These are phyloP conservation scores for Candolleomyces eurysporus DNA, from an alignment of 768 basidiomycete genomes.

Conservation along the genomic window DNA sequence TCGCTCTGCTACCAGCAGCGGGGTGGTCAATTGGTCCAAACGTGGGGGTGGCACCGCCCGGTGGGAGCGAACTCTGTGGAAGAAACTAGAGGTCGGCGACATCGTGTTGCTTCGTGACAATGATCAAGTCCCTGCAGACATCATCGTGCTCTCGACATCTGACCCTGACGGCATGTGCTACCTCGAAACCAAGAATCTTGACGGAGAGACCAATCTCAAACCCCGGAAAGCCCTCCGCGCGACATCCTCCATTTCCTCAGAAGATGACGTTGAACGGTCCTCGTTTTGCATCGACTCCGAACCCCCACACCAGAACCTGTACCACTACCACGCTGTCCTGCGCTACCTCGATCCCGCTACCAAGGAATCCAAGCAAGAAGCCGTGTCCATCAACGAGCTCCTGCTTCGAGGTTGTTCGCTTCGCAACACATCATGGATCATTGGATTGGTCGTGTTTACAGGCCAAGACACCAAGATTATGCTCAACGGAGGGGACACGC, in stretches of 20 bases:
- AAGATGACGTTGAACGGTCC: constrained; percentile 88
- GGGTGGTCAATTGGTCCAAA: constrained; percentile 81
- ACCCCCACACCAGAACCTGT: constrained; percentile 90
- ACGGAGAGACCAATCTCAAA: constrained; percentile 97
- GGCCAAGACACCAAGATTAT: constrained; percentile 92
- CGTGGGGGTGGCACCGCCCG: constrained; percentile 66
- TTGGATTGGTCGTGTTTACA: constrained; percentile 92
- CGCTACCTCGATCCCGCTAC: constrained; percentile 59
- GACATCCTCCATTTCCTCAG: constrained; percentile 71
- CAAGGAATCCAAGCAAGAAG: constrained; percentile 58
- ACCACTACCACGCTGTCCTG: constrained; percentile 84
- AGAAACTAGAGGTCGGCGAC: constrained; percentile 98
- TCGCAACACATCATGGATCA: constrained; percentile 89
- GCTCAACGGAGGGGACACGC: constrained; percentile 89
- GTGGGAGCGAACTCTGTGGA: constrained; percentile 98
- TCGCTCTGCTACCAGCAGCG: constrained; percentile 49
- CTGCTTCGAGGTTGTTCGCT: constrained; percentile 88
- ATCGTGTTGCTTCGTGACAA: constrained; percentile 87
- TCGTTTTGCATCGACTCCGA: constrained; percentile 91
- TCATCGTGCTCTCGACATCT: constrained; percentile 88
- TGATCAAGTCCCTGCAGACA: constrained; percentile 96
- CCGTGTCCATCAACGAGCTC: constrained; percentile 88
- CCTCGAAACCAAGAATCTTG: constrained; percentile 96
- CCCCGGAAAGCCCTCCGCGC: constrained; percentile 73
- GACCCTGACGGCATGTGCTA: constrained; percentile 92